Conservation (phyloP, 495 filamentous ascomycete species). For the Penicillium steckii region DNA sequence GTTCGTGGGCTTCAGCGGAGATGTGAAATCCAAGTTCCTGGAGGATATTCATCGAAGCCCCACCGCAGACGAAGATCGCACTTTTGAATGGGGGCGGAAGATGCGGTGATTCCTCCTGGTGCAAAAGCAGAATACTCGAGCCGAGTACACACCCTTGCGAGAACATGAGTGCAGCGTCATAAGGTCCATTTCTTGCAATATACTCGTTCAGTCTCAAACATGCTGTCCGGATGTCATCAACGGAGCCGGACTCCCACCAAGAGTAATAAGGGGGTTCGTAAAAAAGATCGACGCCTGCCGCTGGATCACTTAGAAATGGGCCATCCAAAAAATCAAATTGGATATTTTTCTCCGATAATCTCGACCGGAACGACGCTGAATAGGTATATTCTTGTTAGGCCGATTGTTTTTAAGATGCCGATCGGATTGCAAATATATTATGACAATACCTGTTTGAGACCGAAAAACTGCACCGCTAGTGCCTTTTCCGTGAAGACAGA, state of each 20-base stretch:
- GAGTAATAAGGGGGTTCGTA: constrained; percentile 49
- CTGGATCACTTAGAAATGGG: constrained; percentile 40
- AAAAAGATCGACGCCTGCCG: constrained; percentile 54
- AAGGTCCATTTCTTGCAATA: constrained; percentile 52
- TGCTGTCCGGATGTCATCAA: constrained; percentile 35
- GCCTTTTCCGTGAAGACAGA: constrained; percentile 64
- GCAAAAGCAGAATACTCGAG: constrained; percentile 41
- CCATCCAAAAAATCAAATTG: constrained; percentile 60
- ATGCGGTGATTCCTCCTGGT: constrained; percentile 32
- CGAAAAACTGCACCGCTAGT: constrained; percentile 59
- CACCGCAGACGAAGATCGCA: constrained; percentile 60
- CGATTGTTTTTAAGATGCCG: background rate
- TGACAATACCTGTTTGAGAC: constrained; percentile 53
- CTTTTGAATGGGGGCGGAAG: constrained; percentile 52
- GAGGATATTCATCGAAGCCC: constrained; percentile 46
- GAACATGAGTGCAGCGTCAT: constrained; percentile 60
- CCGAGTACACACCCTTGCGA: constrained; percentile 58
- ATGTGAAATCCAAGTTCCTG: constrained; percentile 51
- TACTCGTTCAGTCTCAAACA: constrained; percentile 47
- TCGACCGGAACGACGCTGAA: constrained; percentile 43
- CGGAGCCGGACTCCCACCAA: constrained; percentile 42
- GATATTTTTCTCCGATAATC: constrained; percentile 32
- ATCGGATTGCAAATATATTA: background rate
- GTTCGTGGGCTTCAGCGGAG: constrained; percentile 36
- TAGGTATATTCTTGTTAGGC: constrained; percentile 19